Evolutionary conservation across 495 filamentous ascomycete species (phyloP).

Genomic region (Thozetella sp.): DNA sequence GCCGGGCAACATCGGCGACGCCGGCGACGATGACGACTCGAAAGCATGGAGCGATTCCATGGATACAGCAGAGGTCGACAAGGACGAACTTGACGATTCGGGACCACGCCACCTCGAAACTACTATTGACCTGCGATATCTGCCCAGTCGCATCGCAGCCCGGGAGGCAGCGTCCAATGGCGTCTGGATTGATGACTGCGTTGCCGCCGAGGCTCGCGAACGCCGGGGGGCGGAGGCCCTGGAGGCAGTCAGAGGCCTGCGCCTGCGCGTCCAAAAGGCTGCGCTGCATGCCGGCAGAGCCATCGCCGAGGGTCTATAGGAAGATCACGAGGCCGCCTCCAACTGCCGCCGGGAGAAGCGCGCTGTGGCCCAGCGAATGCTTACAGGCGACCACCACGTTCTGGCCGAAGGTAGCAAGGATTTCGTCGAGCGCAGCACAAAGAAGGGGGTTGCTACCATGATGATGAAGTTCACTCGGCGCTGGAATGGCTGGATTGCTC

Average conservation of each 20-base stretch:
- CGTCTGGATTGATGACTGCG: constrained; percentile 14
- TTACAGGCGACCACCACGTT: constrained; percentile 8
- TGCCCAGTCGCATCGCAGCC: constrained; percentile 8
- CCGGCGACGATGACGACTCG: constrained; percentile 2
- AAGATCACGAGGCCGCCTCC: constrained; percentile 18
- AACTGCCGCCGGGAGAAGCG: constrained; percentile 6
- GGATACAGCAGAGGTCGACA: not conserved
- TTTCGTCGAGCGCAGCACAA: not conserved
- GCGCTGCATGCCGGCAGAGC: constrained; percentile 8
- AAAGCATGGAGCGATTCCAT: not conserved
- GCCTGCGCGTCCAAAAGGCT: constrained; percentile 14
- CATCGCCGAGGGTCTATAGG: constrained; percentile 15
- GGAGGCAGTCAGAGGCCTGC: constrained; percentile 5
- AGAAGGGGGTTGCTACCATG: not conserved
- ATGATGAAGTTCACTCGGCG: constrained; percentile 2
- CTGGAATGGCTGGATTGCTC: not conserved
- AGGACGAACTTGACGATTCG: not conserved
- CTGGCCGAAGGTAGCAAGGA: not conserved
- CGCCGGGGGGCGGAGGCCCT: constrained; percentile 11
- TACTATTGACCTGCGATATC: constrained; percentile 24
- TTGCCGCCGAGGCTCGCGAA: constrained; percentile 11
- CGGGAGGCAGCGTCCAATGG: not conserved
- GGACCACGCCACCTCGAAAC: constrained; percentile 21
- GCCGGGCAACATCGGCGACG: not conserved
- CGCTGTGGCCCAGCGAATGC: constrained; percentile 2